Evolutionary conservation across 2,329 filamentous ascomycete genomes (phyloP), one percentile per base, ranked within the genome.

Genomic region (Lachnellula cervina): DNA sequence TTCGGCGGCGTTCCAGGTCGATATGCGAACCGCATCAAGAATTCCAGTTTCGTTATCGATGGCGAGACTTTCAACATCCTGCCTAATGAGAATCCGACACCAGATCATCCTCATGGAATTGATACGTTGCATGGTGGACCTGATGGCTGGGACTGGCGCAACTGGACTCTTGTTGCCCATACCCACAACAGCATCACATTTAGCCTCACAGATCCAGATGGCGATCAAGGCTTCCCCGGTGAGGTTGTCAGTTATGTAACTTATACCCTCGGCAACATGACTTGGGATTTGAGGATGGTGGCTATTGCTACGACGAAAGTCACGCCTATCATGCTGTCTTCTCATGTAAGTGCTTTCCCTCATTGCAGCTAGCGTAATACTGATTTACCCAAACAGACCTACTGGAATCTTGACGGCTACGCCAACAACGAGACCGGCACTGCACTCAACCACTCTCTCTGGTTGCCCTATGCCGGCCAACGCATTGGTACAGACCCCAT

Each of bases 321-420:
- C 74, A 92, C 89, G 5, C 89, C 89, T 49, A 90, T 93, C 70
- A 92, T 93, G 88, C 78, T 93, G 56, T 88, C 81, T 68, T 80
- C 79, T 16, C 80, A 83, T 67, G 76, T 77, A 54, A 48, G 65
- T 61, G 13, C 17, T 38, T 17, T 11, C 11, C 16, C 53, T 14
- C 32, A 32, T 25, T 53, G 16, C 38, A 17, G 16, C 7, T 19
- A 11, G 23, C 4, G n/a, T 43, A 42, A 21, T 19, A 16, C 48
- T 50, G 45, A 57, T 50, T 32, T 16, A 54, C 21, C 17, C 16
- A 80, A 76, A 62, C 77, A 89, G 76, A 82, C 81, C 7, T 93
- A 93, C 77, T 93, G 88, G 89, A 92, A 92, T 70, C 76, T 93
- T 45, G 88, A 92, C 66, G 89, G 85, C 35, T 93, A 88, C 66